These are phyloP conservation scores for Eucalyptus tenuipes DNA, from an alignment of 345 rosid genomes.

Conservation along the genomic window DNA sequence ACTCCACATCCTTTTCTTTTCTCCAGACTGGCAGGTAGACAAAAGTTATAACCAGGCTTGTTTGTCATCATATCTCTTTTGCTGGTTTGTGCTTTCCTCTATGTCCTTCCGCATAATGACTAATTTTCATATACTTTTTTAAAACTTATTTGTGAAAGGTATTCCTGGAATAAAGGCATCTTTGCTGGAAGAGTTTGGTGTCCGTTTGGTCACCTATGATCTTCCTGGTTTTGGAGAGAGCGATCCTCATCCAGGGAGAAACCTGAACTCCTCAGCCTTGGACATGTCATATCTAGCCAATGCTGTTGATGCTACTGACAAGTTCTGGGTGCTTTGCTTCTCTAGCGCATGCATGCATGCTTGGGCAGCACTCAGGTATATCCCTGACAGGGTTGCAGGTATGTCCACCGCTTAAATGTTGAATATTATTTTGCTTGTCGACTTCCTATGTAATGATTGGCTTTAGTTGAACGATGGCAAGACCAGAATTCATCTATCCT, in stretches of 20 bases:
- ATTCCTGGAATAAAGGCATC: constrained; percentile 70
- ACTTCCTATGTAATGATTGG: not conserved
- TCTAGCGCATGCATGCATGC: constrained; percentile 83
- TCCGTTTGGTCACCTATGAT: constrained; percentile 74
- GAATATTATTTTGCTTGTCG: not conserved
- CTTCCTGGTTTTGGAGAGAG: constrained; percentile 99
- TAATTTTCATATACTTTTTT: not conserved
- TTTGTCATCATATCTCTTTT: not conserved
- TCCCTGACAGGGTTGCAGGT: constrained; percentile 79
- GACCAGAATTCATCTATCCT: not conserved
- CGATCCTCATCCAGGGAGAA: constrained; percentile 69
- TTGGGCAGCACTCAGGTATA: constrained; percentile 88
- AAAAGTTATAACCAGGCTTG: not conserved
- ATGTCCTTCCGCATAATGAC: not conserved
- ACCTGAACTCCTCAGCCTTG: constrained; percentile 72
- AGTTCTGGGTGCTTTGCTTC: constrained; percentile 84
- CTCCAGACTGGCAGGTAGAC: constrained; percentile 73
- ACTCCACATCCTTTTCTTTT: constrained; percentile 76
- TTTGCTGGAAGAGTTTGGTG: constrained; percentile 67
- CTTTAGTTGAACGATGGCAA: not conserved
- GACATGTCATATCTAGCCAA: constrained; percentile 64
- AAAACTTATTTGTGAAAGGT: constrained; percentile 21
- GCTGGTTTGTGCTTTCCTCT: not conserved
- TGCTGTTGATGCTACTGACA: constrained; percentile 48
- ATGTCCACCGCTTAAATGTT: not conserved